Conservation (phyloP, 768 basidiomycete species). For the Phylloporus sp. region DNA sequence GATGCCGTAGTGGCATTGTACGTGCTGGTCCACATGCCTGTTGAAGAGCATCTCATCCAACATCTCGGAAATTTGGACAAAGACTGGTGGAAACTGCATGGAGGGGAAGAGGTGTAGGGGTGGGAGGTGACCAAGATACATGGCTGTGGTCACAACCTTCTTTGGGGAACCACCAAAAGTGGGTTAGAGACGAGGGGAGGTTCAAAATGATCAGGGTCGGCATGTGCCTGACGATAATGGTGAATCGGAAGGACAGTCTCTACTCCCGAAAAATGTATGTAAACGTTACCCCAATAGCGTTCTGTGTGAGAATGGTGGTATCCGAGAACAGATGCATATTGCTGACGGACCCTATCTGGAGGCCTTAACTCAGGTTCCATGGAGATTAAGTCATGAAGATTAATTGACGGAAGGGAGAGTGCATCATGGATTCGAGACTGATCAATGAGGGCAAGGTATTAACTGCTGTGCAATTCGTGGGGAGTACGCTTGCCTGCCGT, state of each 20-base stretch:
- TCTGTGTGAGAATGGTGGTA: constrained; percentile 1
- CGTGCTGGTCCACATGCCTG: constrained; percentile 6
- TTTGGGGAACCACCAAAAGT: constrained; percentile 8
- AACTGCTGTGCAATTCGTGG: constrained; percentile 21
- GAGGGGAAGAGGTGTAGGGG: constrained; percentile 1
- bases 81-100: constrained; percentile 7
- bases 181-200: constrained; percentile 1
- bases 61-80: constrained; percentile 18
- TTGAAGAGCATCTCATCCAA: constrained; percentile 8
- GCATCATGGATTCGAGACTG: constrained; percentile 3
- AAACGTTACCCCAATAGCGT: constrained; percentile 1
- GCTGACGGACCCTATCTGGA: neutral
- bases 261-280: constrained; percentile 8
- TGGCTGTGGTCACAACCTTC: constrained; percentile 5
- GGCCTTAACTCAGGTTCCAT: constrained; percentile 1
- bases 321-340: neutral
- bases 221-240: constrained; percentile 4
- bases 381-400: constrained; percentile 19
- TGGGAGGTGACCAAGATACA: neutral
- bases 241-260: constrained; percentile 2
- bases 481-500: constrained; percentile 5
- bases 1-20: constrained; percentile 4
- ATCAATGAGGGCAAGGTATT: constrained; percentile 16
- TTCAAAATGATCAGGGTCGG: constrained; percentile 9
- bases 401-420: constrained; percentile 12